Evolutionary conservation across 345 rosid species (phyloP).

Genomic region (Eucalyptus leucophloia): DNA sequence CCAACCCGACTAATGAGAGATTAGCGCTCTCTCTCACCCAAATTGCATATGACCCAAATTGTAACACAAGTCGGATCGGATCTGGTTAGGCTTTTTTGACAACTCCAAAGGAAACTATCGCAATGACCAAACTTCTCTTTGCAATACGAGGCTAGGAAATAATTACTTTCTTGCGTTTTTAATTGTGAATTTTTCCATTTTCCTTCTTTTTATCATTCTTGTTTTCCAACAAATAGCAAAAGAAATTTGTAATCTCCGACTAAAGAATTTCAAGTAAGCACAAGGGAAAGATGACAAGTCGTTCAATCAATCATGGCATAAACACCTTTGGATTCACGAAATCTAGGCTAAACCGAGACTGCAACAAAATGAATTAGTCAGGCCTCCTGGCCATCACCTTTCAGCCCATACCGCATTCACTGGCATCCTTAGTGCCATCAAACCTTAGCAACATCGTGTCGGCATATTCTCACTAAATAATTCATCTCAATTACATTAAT

Average conservation of each 20-base stretch:
- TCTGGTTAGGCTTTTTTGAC: fast-evolving
- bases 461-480: neutral
- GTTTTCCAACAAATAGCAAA: neutral
- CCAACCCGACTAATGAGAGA: neutral
- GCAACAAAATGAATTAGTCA: neutral
- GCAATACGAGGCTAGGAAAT: neutral
- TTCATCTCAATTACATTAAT: neutral
- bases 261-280: neutral
- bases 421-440: neutral
- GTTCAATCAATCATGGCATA: neutral
- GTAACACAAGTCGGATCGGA: too few species aligned
- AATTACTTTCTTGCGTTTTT: neutral
- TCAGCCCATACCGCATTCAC: neutral
- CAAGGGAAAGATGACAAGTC: neutral
- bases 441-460: neutral
- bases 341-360: neutral
- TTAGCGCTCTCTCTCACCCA: neutral
- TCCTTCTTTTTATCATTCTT: neutral
- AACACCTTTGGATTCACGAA: neutral
- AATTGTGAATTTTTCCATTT: neutral
- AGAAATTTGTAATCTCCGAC: neutral
- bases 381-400: neutral
- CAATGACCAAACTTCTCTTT: neutral
- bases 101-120: neutral
- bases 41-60: too few species aligned